phyloP scores from a whole-genome alignment of 176 grass and related monocot genomes.

The Aegilops longissima region DNA sequence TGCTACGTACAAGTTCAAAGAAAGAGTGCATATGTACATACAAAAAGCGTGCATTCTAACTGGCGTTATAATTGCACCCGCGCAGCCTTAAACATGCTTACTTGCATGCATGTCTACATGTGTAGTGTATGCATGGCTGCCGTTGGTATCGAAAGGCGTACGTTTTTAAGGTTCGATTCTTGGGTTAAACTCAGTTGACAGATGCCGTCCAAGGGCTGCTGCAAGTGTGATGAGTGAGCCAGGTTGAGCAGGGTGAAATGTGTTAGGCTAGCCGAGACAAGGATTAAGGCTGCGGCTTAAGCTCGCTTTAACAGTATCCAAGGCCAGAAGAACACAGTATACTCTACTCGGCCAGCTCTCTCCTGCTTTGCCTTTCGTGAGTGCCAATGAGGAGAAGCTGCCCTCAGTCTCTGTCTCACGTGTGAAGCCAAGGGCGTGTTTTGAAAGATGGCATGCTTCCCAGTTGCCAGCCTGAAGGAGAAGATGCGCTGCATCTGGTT shows the following conservation, averaged over 20 bases:
- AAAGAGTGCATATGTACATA: neutral
- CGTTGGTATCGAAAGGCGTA: conserved; percentile 4
- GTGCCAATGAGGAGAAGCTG: conserved; percentile 43
- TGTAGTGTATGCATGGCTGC: neutral
- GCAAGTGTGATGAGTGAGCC: conserved; percentile 35
- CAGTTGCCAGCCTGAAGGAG: too few relatives aligned
- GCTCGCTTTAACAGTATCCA: conserved; percentile 34
- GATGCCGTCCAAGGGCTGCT: neutral
- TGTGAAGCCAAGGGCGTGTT: conserved; percentile 10
- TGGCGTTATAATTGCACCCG: conserved; percentile 29
- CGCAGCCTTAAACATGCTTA: conserved; percentile 2
- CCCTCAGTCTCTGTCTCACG: conserved; percentile 52
- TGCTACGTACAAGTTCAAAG: neutral
- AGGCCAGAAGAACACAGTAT: conserved; percentile 8
- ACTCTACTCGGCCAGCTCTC: neutral
- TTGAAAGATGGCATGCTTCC: too few relatives aligned
- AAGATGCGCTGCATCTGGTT: too few relatives aligned
- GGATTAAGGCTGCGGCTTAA: conserved; percentile 38
- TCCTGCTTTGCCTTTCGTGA: conserved; percentile 38
- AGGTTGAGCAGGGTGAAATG: neutral
- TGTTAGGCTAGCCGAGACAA: neutral
- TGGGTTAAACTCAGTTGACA: neutral
- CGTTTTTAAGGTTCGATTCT: conserved; percentile 19
- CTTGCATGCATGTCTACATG: neutral
- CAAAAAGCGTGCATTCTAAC: conserved; percentile 7